phyloP scores from a whole-genome alignment of 2,329 filamentous ascomycete genomes.

The Nemania bipapillata region DNA sequence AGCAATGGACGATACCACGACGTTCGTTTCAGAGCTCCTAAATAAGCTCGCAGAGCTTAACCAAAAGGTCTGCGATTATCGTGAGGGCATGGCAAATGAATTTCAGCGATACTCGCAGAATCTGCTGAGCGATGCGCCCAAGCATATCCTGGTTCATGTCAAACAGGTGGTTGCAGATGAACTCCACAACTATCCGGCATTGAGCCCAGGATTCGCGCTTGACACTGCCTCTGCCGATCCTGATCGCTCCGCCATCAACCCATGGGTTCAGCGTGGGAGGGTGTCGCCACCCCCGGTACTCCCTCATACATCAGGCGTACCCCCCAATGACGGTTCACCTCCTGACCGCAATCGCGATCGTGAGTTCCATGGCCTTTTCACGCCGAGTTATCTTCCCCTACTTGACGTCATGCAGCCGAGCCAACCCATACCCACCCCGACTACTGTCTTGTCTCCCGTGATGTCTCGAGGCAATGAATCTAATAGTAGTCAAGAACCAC shows the following conservation, averaged over 20 bases:
- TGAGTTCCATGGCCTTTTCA: slow-evolving; percentile 72
- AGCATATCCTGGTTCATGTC: slow-evolving; percentile 60
- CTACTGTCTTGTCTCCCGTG: slow-evolving; percentile 30
- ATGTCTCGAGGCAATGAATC: slow-evolving; percentile 39
- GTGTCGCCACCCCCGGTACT: slow-evolving; percentile 56
- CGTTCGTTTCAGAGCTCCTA: slow-evolving; percentile 63
- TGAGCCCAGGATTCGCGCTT: slow-evolving; percentile 54
- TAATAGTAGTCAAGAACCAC: slow-evolving; percentile 42
- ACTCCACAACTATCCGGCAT: slow-evolving; percentile 58
- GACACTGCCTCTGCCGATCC: slow-evolving; percentile 35
- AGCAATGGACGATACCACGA: slow-evolving; percentile 51
- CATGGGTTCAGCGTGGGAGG: slow-evolving; percentile 44
- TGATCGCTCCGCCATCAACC: slow-evolving; percentile 37
- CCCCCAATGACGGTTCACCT: slow-evolving; percentile 58
- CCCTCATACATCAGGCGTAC: slow-evolving; percentile 54
- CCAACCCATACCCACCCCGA: slow-evolving; percentile 37
- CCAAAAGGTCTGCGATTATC: slow-evolving; percentile 66
- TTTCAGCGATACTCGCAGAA: slow-evolving; percentile 66
- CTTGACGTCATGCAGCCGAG: slow-evolving; percentile 60
- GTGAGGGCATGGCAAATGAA: slow-evolving; percentile 66
- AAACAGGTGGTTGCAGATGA: slow-evolving; percentile 60
- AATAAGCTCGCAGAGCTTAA: slow-evolving; percentile 67
- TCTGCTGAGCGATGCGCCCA: slow-evolving; percentile 61
- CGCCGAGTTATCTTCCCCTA: slow-evolving; percentile 70
- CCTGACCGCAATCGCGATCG: slow-evolving; percentile 65